Evolutionary conservation across 2,329 filamentous ascomycete species (phyloP).

Genomic region (Trichoderma atroviride): DNA sequence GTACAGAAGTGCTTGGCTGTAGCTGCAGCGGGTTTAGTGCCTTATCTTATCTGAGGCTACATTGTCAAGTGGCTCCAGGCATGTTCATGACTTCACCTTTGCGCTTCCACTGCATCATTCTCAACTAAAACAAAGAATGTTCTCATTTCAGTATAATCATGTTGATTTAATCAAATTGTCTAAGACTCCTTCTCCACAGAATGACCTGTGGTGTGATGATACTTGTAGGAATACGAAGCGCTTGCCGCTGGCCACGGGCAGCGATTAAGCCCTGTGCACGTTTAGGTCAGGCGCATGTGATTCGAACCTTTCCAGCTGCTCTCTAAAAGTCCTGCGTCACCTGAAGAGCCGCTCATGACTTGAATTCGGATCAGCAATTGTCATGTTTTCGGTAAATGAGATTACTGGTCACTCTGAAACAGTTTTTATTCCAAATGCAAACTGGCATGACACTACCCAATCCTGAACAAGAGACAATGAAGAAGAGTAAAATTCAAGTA

Average conservation of each 20-base stretch:
- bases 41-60: background rate
- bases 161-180: background rate
- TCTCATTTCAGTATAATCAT: background rate
- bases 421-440: background rate
- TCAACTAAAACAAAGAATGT: background rate
- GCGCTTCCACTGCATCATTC: background rate
- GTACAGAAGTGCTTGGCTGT: background rate
- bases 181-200: background rate
- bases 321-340: background rate
- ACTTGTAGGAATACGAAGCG: background rate
- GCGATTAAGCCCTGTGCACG: background rate
- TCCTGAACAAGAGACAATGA: background rate
- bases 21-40: background rate
- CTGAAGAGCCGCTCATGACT: conserved; percentile 1
- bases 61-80: background rate
- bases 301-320: conserved; percentile 7
- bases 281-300: conserved; percentile 19
- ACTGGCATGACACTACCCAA: background rate
- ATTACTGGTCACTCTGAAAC: background rate
- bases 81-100: background rate
- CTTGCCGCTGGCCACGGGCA: background rate
- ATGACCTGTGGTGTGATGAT: background rate
- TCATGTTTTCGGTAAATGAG: background rate
- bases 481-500: background rate
- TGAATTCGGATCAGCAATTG: background rate